Evolutionary conservation across 139 green algal species (phyloP), one percentile per base, ranked within the genome.

Genomic region (Parachlorella kessleri): DNA sequence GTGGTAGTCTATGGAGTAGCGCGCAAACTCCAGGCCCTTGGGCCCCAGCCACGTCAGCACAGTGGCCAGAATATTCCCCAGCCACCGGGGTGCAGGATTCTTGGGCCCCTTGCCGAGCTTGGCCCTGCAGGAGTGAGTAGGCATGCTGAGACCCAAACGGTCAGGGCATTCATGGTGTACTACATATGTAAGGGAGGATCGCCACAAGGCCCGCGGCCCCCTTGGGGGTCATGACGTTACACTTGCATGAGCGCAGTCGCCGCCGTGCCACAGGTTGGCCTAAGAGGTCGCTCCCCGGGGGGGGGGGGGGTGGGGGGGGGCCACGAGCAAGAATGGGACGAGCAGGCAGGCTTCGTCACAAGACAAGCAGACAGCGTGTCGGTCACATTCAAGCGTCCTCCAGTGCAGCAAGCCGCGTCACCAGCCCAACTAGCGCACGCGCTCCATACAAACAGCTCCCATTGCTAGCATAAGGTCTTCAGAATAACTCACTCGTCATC

Each of bases 1-100:
- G 86, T 99, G 97, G 77, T 99, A 99, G 75, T 99, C 96, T 5
- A 99, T 88, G 38, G 79, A 93, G 85, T 99, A 99, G 28, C 86
- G 81, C 2, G 86, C 97, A 90, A 99, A 99, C 84, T 99, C 96
- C 21, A 99, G 78, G 1, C 97, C 97, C 77, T 96, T 96, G 4
- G 96, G 96, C 2, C 94, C 94, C 35, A 99, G 67, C 55, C 82
- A 65, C 24, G 83, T 87, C 24, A 98, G 81, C 28, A 98, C 10
- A 83, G 87, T 93, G 0, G 94, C 94, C 23, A 98, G 83, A 2
- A 95, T 40, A 74, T 92, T 94, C 30, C 94, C 94, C 24, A 97
- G 66, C 91, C 88, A 96, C 37, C 68, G 85, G 0, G 97, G 97
- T 14, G 90, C 87, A 4, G 94, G 94, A 37, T 96, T 85, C 30